Conservation (phyloP, 768 basidiomycete species). For the Leccinum arenicola region DNA sequence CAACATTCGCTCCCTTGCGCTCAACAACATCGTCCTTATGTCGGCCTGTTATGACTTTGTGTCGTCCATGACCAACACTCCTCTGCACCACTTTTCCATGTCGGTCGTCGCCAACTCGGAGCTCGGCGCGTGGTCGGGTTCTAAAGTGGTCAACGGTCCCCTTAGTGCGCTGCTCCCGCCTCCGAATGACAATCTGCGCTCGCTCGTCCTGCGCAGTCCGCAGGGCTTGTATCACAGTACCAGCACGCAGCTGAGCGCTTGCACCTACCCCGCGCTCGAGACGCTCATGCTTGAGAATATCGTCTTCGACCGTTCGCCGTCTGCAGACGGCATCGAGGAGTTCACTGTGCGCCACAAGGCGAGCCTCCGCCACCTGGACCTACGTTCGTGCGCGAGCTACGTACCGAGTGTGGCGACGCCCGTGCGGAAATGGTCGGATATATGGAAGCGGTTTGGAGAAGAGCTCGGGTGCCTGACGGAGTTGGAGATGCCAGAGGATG, state of each 20-base stretch:
- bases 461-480: slow-evolving; percentile 25
- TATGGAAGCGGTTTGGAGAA: slow-evolving; percentile 23
- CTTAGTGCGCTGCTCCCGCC: slow-evolving; percentile 25
- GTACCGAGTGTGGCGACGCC: slow-evolving; percentile 10
- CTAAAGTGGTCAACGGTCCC: slow-evolving; percentile 26
- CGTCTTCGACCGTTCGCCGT: slow-evolving; percentile 24
- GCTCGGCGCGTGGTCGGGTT: slow-evolving; percentile 30
- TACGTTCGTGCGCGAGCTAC: slow-evolving; percentile 28
- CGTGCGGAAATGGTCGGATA: slow-evolving; percentile 26
- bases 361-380: slow-evolving; percentile 22
- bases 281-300: slow-evolving; percentile 29
- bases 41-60: slow-evolving; percentile 28
- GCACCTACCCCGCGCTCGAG: slow-evolving; percentile 26
- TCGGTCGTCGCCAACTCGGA: slow-evolving; percentile 32
- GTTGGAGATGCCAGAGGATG: slow-evolving; percentile 8
- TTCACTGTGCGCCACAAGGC: slow-evolving; percentile 32
- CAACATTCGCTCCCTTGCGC: slow-evolving; percentile 19
- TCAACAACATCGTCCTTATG: slow-evolving; percentile 29
- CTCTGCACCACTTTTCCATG: slow-evolving; percentile 30
- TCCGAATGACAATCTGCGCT: slow-evolving; percentile 18
- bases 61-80: slow-evolving; percentile 21
- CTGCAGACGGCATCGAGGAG: slow-evolving; percentile 26
- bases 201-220: slow-evolving; percentile 27
- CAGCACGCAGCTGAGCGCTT: slow-evolving; percentile 18
- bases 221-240: slow-evolving; percentile 30